Conservation (phyloP, 495 filamentous ascomycete species). For the Talaromyces adpressus region DNA sequence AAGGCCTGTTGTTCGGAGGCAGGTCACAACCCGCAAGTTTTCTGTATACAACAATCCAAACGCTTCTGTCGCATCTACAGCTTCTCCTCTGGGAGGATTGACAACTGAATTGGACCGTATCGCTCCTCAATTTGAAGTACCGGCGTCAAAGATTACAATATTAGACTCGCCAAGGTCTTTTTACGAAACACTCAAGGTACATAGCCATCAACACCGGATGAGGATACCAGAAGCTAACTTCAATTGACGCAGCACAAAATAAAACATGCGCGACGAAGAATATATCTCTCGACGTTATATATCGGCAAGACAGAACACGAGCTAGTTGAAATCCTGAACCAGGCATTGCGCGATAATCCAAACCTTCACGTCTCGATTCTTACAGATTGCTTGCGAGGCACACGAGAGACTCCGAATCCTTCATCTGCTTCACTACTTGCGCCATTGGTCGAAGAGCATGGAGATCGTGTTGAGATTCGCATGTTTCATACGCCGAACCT, state of each 20-base stretch:
- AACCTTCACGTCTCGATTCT: slow-evolving; percentile 81
- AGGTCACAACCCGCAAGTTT: slow-evolving; percentile 32
- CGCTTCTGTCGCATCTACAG: slow-evolving; percentile 21
- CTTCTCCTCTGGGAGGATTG: slow-evolving; percentile 46
- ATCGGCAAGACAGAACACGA: slow-evolving; percentile 93
- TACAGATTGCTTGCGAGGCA: slow-evolving; percentile 88
- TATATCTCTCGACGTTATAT: slow-evolving; percentile 93
- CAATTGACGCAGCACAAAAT: slow-evolving; percentile 61
- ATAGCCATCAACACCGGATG: slow-evolving; percentile 10
- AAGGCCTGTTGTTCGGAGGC: slow-evolving; percentile 24
- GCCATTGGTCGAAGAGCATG: slow-evolving; percentile 75
- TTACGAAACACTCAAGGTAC: slow-evolving; percentile 80
- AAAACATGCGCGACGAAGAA: slow-evolving; percentile 61
- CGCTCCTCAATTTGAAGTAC: slow-evolving; percentile 80
- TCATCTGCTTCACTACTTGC: slow-evolving; percentile 88
- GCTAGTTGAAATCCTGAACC: slow-evolving; percentile 69
- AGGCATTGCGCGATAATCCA: slow-evolving; percentile 72
- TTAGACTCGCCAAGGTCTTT: slow-evolving; percentile 75
- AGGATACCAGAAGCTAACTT: slow-evolving; percentile 5
- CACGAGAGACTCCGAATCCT: slow-evolving; percentile 78
- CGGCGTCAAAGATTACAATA: slow-evolving; percentile 72
- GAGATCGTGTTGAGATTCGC: slow-evolving; percentile 84
- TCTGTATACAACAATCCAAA: slow-evolving; percentile 25
- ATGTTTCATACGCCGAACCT: slow-evolving; percentile 98
- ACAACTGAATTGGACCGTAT: slow-evolving; percentile 80